Base-by-base conservation (phyloP, 2,329 filamentous ascomycete species). In the Xylaria multiplex region DNA sequence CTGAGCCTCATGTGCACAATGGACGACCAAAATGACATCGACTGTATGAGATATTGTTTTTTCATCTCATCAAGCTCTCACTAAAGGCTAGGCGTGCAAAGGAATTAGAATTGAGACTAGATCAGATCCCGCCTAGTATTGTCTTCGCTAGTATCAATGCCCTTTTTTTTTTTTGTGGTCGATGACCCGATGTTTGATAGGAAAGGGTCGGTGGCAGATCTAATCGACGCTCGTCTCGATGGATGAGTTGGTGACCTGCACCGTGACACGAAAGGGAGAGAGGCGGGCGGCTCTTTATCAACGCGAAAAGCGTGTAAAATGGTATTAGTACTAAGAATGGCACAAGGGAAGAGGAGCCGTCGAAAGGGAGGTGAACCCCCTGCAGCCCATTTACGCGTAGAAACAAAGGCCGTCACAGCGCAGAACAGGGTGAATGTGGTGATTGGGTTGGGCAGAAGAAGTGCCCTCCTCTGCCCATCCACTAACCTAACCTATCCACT, bases 311-410 rank as follows among this genome's bases (percentile, higher is more conserved):
- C 60, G 60, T 67, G 30, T 49, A 59, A 52, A 62, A 46, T 53
- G 56, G 42, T 14, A 52, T 8, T 37, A 37, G 42, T 14, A 52
- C 16, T 37, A 37, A 37, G 35, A 9, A 37, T 37, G 11, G 35
- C 11, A 37, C 35, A 37, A 37, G 8, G 2, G 35, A 37, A 13
- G 35, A 37, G 11, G 35, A 13, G 8, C 2, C 8, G 35, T 37
- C 11, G 35, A 37, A 8, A 13, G 8, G 40, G 40, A 46, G 45
- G 24, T 16, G 48, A 59, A 30, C 63, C 70, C 71, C 71, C 66
- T 72, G 70, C 64, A 59, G 67, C 61, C 65, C 42, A 65, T 71
- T 71, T 67, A 74, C 74, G 74, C 73, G 74, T 73, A 65, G 73
- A 74, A 74, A 75, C 67, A 30, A 55, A 58, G 64, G 46, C 46